These are phyloP conservation scores for Fraxinus platypoda DNA, from an alignment of 305 asterid species.

Conservation along the genomic window DNA sequence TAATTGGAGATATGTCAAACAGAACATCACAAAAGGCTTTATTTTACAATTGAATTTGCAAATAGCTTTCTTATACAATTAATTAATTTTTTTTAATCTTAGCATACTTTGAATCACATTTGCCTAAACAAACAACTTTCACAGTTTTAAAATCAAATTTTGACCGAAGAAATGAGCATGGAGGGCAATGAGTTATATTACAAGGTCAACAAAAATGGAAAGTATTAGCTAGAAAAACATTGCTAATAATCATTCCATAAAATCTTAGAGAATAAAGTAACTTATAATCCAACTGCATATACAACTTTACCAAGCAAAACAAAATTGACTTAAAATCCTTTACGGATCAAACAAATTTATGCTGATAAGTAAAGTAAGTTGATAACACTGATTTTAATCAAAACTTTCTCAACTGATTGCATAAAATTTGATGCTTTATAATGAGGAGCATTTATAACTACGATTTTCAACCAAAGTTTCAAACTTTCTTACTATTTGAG, in stretches of 20 bases:
- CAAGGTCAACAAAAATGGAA: not conserved
- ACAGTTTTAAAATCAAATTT: not conserved
- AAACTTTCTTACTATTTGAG: slow-evolving; percentile 18
- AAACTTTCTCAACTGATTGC: not conserved
- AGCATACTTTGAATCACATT: not conserved
- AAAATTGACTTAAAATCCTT: not conserved
- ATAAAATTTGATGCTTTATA: not conserved
- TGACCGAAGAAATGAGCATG: not conserved
- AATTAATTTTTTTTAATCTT: not conserved
- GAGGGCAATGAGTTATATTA: not conserved
- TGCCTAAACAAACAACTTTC: not conserved
- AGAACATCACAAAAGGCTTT: not conserved
- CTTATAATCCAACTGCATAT: not conserved
- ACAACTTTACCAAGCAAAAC: not conserved
- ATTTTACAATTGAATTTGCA: not conserved
- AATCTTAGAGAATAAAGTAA: not conserved
- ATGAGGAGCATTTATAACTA: not conserved
- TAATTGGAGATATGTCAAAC: not conserved
- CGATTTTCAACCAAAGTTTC: slow-evolving; percentile 6
- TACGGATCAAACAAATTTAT: not conserved
- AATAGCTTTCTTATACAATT: not conserved
- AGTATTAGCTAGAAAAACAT: not conserved
- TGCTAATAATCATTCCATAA: not conserved
- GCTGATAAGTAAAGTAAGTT: not conserved
- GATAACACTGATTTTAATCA: not conserved